These are phyloP conservation scores for Fragaria vesca DNA, from an alignment of 306 rosid species.

Conservation along the genomic window DNA sequence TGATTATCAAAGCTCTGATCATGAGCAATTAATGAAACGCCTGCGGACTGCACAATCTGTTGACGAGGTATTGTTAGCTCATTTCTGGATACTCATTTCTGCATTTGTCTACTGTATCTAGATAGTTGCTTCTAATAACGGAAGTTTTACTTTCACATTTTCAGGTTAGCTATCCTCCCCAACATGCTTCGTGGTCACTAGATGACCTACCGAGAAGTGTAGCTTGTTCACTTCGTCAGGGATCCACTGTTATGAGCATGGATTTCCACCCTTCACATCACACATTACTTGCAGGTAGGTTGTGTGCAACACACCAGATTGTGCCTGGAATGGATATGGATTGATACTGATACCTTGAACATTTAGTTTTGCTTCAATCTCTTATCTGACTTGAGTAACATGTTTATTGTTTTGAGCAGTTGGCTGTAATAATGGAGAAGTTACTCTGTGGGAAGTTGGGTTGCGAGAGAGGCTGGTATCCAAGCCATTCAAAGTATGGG, in stretches of 20 bases:
- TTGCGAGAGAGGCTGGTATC: conserved; percentile 41
- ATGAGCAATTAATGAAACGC: conserved; percentile 49
- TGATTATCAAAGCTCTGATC: conserved; percentile 44
- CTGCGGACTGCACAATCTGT: conserved; percentile 46
- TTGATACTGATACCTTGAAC: not conserved
- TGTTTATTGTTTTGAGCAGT: conserved; percentile 39
- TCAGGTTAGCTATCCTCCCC: conserved; percentile 43
- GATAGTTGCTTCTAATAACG: not conserved
- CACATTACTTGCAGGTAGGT: conserved; percentile 55
- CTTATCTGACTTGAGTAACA: conserved; percentile 17
- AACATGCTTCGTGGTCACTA: conserved; percentile 32
- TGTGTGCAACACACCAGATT: not conserved
- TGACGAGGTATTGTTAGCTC: conserved; percentile 46
- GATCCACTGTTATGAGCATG: conserved; percentile 44
- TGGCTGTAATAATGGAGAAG: conserved; percentile 57
- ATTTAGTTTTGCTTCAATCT: not conserved
- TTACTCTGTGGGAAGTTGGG: conserved; percentile 56
- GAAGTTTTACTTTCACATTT: conserved; percentile 1
- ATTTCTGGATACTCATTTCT: not conserved
- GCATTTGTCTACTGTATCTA: not conserved
- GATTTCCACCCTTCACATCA: conserved; percentile 58
- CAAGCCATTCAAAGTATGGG: conserved; percentile 44
- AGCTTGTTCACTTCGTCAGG: conserved; percentile 44
- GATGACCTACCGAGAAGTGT: conserved; percentile 48
- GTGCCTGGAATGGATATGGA: not conserved